Evolutionary conservation across 2,329 filamentous ascomycete genomes (phyloP).

Genomic region (Ophiocordyceps camponoti-floridani): DNA sequence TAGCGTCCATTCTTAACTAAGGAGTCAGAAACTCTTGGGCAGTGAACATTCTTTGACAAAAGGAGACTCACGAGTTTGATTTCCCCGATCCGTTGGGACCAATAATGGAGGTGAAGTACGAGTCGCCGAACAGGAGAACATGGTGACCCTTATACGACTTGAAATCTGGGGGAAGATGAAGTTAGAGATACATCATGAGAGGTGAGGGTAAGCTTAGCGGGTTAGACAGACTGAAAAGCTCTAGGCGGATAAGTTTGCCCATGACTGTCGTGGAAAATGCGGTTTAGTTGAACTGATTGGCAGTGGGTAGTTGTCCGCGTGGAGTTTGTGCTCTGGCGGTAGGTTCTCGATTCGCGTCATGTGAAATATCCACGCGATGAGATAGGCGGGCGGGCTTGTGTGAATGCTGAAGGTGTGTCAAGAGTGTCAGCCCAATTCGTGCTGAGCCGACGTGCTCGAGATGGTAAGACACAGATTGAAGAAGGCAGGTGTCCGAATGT

Average conservation of each 20-base stretch:
- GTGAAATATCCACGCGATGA: too few relatives aligned
- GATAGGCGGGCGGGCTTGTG: too few relatives aligned
- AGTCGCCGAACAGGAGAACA: slow-evolving; percentile 84
- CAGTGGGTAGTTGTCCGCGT: too few relatives aligned
- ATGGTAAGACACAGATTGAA: too few relatives aligned
- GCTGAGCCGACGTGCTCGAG: too few relatives aligned
- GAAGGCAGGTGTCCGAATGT: too few relatives aligned
- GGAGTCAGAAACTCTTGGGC: too few relatives aligned
- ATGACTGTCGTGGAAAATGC: slow-evolving; percentile 33
- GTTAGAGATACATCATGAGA: slow-evolving; percentile 1
- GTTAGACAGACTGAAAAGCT: slow-evolving; percentile 61
- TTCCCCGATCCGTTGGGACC: slow-evolving; percentile 99
- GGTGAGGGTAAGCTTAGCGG: slow-evolving; percentile 5
- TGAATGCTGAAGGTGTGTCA: too few relatives aligned
- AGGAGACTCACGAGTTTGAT: slow-evolving; percentile 61
- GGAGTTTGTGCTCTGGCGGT: too few relatives aligned
- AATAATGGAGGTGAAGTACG: slow-evolving; percentile 98
- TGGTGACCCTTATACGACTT: slow-evolving; percentile 99
- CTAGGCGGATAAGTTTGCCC: slow-evolving; percentile 90
- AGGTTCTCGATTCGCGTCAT: too few relatives aligned
- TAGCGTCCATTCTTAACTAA: slow-evolving; percentile 77
- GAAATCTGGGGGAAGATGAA: slow-evolving; percentile 49
- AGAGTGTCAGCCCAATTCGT: too few relatives aligned
- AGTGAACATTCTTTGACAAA: not conserved
- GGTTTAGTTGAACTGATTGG: too few relatives aligned